A percentile compares a stretch with the other conserved stretches of the same genome.
phyloP scores from a whole-genome alignment of 805 yeast genomes.

The Nakazawaea populi region DNA sequence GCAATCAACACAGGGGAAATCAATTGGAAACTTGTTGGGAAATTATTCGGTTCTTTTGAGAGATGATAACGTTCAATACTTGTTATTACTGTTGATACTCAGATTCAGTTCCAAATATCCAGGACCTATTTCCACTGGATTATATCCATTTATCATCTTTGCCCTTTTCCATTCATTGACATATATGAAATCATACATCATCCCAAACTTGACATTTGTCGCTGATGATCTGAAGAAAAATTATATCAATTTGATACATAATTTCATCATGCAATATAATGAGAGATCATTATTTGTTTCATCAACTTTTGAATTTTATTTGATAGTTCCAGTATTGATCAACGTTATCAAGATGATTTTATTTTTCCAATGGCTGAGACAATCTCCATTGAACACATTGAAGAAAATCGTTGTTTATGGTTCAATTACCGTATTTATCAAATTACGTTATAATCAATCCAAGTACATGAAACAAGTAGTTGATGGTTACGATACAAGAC shows the following conservation, averaged over 20 bases:
- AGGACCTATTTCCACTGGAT: slow-evolving; percentile 36
- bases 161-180: slow-evolving; percentile 60
- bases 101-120: slow-evolving; percentile 36
- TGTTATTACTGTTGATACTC: slow-evolving; percentile 35
- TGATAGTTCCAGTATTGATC: slow-evolving; percentile 30
- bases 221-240: slow-evolving; percentile 24
- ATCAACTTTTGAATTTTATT: slow-evolving; percentile 40
- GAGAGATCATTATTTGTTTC: slow-evolving; percentile 38
- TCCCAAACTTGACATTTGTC: slow-evolving; percentile 34
- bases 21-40: slow-evolving; percentile 18
- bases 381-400: slow-evolving; percentile 21
- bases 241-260: slow-evolving; percentile 22
- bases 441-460: slow-evolving; percentile 54
- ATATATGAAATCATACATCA: slow-evolving; percentile 47
- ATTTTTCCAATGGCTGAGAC: slow-evolving; percentile 27
- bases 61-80: slow-evolving; percentile 64
- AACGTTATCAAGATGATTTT: slow-evolving; percentile 36
- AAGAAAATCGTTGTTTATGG: slow-evolving; percentile 33
- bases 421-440: slow-evolving; percentile 48
- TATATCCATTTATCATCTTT: slow-evolving; percentile 57
- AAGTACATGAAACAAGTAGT: slow-evolving; percentile 47
- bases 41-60: slow-evolving; percentile 23
- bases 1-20: slow-evolving; percentile 45
- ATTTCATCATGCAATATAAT: slow-evolving; percentile 32
- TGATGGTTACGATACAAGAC: slow-evolving; percentile 36